Conservation (phyloP, 495 filamentous ascomycete species). For the Tuber calosporum region DNA sequence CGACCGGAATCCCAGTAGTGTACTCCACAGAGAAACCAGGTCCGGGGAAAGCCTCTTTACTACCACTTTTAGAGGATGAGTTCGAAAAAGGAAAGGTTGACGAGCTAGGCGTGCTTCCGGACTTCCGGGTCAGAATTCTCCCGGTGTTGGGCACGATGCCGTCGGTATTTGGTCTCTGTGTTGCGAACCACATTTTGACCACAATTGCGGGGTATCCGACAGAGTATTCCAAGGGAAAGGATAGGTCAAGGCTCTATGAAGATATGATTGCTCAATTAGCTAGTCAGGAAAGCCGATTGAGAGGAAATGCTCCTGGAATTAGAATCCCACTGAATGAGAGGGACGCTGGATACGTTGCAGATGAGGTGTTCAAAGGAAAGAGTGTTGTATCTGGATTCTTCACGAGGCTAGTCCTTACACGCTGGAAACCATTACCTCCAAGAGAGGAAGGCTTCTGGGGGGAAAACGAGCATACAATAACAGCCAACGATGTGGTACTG, state of each 20-base stretch:
- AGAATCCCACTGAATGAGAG: conserved; percentile 67
- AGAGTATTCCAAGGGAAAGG: conserved; percentile 75
- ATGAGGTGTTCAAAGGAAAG: conserved; percentile 79
- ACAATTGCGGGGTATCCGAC: conserved; percentile 78
- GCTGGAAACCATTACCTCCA: conserved; percentile 59
- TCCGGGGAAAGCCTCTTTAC: conserved; percentile 79
- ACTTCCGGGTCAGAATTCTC: conserved; percentile 88
- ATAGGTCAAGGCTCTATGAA: conserved; percentile 83
- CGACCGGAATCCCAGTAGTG: conserved; percentile 76
- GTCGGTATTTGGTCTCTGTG: conserved; percentile 82
- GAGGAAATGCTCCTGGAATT: conserved; percentile 59
- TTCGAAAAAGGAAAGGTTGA: conserved; percentile 79
- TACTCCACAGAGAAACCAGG: conserved; percentile 90
- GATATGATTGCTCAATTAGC: conserved; percentile 62
- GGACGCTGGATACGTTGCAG: conserved; percentile 78
- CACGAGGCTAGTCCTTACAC: conserved; percentile 64
- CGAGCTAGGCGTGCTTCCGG: conserved; percentile 78
- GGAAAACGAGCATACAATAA: conserved; percentile 63
- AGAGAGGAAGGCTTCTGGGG: conserved; percentile 47
- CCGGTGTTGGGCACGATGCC: conserved; percentile 97
- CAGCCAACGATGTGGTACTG: conserved; percentile 67
- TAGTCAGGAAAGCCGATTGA: conserved; percentile 62
- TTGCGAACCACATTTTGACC: conserved; percentile 86
- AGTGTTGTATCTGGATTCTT: conserved; percentile 75
- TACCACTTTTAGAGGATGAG: conserved; percentile 83